Percentiles rank a stretch among this genome's conserved stretches.
These are phyloP conservation scores for Sanghuangporus baumii DNA, from an alignment of 1,284 basidiomycete genomes.

Conservation along the genomic window DNA sequence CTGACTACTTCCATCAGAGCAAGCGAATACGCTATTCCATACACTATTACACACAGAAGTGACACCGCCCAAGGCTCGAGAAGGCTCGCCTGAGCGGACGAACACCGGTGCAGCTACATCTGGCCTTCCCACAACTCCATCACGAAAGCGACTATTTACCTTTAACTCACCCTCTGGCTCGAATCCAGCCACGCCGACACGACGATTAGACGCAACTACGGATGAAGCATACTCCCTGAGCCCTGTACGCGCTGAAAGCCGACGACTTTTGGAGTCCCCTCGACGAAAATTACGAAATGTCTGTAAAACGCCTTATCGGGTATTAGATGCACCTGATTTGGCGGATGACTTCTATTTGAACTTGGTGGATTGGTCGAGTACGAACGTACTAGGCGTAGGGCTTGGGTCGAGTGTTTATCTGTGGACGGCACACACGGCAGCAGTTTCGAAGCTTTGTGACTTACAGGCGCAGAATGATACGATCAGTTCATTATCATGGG, in stretches of 20 bases:
- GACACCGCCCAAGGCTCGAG: slow-evolving; percentile 57
- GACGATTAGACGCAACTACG: slow-evolving; percentile 66
- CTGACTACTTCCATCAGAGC: slow-evolving; percentile 39
- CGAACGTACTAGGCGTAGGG: slow-evolving; percentile 92
- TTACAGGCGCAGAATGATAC: slow-evolving; percentile 56
- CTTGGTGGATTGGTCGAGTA: slow-evolving; percentile 94
- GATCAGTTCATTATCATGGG: slow-evolving; percentile 88
- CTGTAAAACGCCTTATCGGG: slow-evolving; percentile 95
- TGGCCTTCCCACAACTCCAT: slow-evolving; percentile 55
- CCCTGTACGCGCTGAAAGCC: slow-evolving; percentile 82
- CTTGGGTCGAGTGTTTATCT: slow-evolving; percentile 91
- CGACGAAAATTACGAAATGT: slow-evolving; percentile 77
- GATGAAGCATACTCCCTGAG: slow-evolving; percentile 89
- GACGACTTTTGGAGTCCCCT: slow-evolving; percentile 82
- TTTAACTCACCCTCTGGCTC: slow-evolving; percentile 59
- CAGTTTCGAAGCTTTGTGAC: slow-evolving; percentile 90
- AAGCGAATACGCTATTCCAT: slow-evolving; percentile 73
- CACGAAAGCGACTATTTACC: slow-evolving; percentile 59
- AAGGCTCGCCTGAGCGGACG: slow-evolving; percentile 56
- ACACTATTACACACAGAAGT: slow-evolving; percentile 72
- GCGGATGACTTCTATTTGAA: slow-evolving; percentile 99
- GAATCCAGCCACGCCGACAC: slow-evolving; percentile 50
- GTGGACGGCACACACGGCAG: slow-evolving; percentile 93
- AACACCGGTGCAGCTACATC: slow-evolving; percentile 34
- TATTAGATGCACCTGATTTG: slow-evolving; percentile 94